Conservation (phyloP, 768 basidiomycete species). For the Infundibulicybe gibba region DNA sequence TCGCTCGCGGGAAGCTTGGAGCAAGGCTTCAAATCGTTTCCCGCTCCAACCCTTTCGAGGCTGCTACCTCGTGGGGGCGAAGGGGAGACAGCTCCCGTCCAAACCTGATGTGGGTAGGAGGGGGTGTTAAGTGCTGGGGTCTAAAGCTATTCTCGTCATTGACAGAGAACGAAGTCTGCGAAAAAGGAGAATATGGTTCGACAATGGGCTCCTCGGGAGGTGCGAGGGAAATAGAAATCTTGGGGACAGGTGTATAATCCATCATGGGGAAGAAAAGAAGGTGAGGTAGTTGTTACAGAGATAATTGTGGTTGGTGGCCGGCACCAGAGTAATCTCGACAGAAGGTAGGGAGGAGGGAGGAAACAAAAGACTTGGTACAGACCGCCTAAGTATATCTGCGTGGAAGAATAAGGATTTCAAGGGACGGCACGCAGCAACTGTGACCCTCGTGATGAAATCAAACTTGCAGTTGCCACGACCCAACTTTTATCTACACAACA, state of each 20-base stretch:
- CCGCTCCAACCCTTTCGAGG: slow-evolving; percentile 50
- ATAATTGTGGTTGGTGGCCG: slow-evolving; percentile 41
- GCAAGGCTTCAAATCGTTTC: slow-evolving; percentile 62
- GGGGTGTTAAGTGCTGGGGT: slow-evolving; percentile 54
- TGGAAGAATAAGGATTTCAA: too few relatives aligned
- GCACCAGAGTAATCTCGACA: slow-evolving; percentile 37
- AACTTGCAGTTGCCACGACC: too few relatives aligned
- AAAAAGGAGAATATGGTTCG: slow-evolving; percentile 66
- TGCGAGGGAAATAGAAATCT: slow-evolving; percentile 68
- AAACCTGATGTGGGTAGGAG: slow-evolving; percentile 42
- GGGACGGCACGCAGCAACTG: too few relatives aligned
- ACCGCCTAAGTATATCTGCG: background rate
- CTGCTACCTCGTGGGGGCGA: slow-evolving; percentile 33
- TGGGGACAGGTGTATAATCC: slow-evolving; percentile 39
- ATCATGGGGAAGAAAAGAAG: slow-evolving; percentile 27
- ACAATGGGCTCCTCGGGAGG: slow-evolving; percentile 45
- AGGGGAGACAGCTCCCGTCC: slow-evolving; percentile 48
- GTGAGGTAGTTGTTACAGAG: slow-evolving; percentile 13
- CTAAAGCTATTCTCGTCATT: slow-evolving; percentile 51
- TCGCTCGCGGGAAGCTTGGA: slow-evolving; percentile 58
- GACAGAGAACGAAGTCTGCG: slow-evolving; percentile 23
- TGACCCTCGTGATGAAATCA: too few relatives aligned
- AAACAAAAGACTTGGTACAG: slow-evolving; percentile 17
- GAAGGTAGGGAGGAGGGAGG: slow-evolving; percentile 30
- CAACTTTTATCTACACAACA: too few relatives aligned